Base-by-base conservation (phyloP, 192 early-diverging fungal species). In the Coemansia sp. region DNA sequence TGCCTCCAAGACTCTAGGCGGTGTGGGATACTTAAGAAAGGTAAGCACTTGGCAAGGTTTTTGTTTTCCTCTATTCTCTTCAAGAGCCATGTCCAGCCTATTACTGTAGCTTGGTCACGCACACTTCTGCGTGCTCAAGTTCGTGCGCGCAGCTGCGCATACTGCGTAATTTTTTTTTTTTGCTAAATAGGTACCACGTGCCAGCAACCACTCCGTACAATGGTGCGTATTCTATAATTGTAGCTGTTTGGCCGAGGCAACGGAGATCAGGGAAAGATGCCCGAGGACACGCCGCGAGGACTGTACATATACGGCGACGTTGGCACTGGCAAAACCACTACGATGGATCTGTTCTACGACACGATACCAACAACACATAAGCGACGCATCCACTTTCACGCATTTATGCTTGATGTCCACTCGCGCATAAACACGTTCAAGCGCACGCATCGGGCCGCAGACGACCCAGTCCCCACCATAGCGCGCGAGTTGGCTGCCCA, bases 321-420 rank as follows among this genome's bases (percentile, higher is more conserved):
- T 4, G 94, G 94, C 24, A 95, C 95, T 0, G 97, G 97, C 24
- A 99, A 97, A 69, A 96, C 95, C 0, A 95, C 95, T 83, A 87
- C 93, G 12, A 98, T 98, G 95, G 95, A 99, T 77, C 81, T 99
- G 61, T 95, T 99, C 67, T 99, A 92, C 83, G 87, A 94, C 78
- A 87, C 93, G 1, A 73, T 94, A 7, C 80, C 86, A 9, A 89
- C 90, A 2, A 49, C 75, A 7, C 79, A 91, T 34, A 97, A 97
- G 75, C 88, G 92, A 24, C 90, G 97, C 3, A 89, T 97, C 20
- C 97, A 99, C 70, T 99, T 97, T 72, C 95, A 99, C 70, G 91
- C 92, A n/a, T 99, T 99, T 72, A 99, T 99, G 97, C 85, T 92
- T 10, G 95, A 97, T 62, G 87, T 97, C 2, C 97, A 99, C 69